Conservation (phyloP, 495 filamentous ascomycete species). For the Rusavskia elegans region DNA sequence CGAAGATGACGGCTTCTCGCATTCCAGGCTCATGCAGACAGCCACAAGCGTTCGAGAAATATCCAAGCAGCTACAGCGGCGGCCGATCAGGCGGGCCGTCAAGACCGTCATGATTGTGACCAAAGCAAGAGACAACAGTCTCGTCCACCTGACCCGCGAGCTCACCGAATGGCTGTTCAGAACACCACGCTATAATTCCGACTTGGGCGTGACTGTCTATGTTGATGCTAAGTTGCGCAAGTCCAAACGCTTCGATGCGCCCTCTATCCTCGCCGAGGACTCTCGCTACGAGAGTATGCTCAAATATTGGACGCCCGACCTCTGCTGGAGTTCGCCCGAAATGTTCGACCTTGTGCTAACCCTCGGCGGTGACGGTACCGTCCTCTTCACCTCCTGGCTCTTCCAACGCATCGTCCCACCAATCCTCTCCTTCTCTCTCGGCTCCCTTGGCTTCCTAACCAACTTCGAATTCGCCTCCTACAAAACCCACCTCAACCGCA, state of each 20-base stretch:
- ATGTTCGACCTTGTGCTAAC: slow-evolving; percentile 88
- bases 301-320: slow-evolving; percentile 83
- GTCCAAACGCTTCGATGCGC: slow-evolving; percentile 73
- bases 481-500: slow-evolving; percentile 59
- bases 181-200: slow-evolving; percentile 66
- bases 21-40: slow-evolving; percentile 84
- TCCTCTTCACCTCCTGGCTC: slow-evolving; percentile 82
- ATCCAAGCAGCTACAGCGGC: slow-evolving; percentile 77
- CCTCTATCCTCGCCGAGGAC: slow-evolving; percentile 52
- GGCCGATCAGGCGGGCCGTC: slow-evolving; percentile 76
- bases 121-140: slow-evolving; percentile 80
- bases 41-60: slow-evolving; percentile 90
- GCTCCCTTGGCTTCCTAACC: slow-evolving; percentile 81
- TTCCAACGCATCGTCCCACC: slow-evolving; percentile 89
- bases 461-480: slow-evolving; percentile 80
- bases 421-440: slow-evolving; percentile 74
- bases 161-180: slow-evolving; percentile 72
- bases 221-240: slow-evolving; percentile 81
- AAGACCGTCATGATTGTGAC: slow-evolving; percentile 91
- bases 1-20: slow-evolving; percentile 78
- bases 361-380: slow-evolving; percentile 82
- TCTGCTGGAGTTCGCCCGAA: slow-evolving; percentile 80
- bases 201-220: slow-evolving; percentile 77
- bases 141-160: slow-evolving; percentile 74
- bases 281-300: slow-evolving; percentile 63